phyloP scores from a whole-genome alignment of 495 filamentous ascomycete genomes.

The Aspergillus mulundensis region DNA sequence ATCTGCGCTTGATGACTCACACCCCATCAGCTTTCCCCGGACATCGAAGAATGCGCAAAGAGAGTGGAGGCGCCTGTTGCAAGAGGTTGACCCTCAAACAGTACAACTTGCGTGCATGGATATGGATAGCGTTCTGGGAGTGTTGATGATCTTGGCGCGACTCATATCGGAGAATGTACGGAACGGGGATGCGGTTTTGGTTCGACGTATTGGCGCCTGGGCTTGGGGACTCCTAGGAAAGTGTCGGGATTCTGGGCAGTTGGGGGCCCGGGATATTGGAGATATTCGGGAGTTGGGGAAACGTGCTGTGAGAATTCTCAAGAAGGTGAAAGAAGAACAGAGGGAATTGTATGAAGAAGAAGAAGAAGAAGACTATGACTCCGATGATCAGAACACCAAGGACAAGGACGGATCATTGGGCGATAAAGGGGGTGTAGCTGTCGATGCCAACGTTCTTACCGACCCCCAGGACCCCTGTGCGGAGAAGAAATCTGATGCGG shows the following conservation, averaged over 20 bases:
- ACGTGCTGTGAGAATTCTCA: conserved; percentile 40
- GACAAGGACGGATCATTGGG: conserved; percentile 12
- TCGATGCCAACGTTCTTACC: conserved; percentile 15
- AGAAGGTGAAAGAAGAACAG: conserved; percentile 39
- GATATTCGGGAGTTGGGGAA: conserved; percentile 47
- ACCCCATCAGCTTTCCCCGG: conserved; percentile 52
- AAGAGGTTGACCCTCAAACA: conserved; percentile 58
- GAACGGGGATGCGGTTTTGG: conserved; percentile 38
- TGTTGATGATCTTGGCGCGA: conserved; percentile 40
- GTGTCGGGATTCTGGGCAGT: conserved; percentile 44
- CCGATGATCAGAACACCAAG: conserved; percentile 21
- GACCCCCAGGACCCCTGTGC: conserved; percentile 24
- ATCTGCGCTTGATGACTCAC: conserved; percentile 48
- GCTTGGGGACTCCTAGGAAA: conserved; percentile 47
- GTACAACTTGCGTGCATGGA: conserved; percentile 68
- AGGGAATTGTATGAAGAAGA: conserved; percentile 16
- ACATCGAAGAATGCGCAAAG: conserved; percentile 38
- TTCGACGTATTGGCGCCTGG: conserved; percentile 48
- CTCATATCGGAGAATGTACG: conserved; percentile 42
- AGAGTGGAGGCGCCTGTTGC: conserved; percentile 48
- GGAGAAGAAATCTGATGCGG: conserved; percentile 18
- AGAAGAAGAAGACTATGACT: conserved; percentile 26
- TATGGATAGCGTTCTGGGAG: conserved; percentile 51
- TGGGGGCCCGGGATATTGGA: conserved; percentile 50
- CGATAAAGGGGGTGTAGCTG: conserved; percentile 13